These are phyloP conservation scores for Rickenella mellea DNA, from an alignment of 768 basidiomycete species.

Conservation along the genomic window DNA sequence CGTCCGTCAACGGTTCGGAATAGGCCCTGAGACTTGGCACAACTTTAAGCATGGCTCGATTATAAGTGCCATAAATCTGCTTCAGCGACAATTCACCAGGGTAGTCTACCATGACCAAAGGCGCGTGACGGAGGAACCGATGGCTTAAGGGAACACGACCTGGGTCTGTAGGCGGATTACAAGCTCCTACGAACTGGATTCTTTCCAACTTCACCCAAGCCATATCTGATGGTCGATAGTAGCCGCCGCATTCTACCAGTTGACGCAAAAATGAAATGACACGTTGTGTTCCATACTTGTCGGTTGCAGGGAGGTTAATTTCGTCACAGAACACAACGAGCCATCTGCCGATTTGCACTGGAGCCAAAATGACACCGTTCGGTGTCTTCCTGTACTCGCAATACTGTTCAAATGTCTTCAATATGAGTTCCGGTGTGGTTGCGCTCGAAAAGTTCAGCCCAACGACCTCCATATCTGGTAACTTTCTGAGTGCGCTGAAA, in stretches of 20 bases:
- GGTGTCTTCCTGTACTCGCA: slow-evolving; percentile 99
- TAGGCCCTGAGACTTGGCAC: slow-evolving; percentile 89
- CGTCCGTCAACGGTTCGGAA: slow-evolving; percentile 88
- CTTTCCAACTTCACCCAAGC: slow-evolving; percentile 96
- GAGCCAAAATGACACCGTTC: slow-evolving; percentile 93
- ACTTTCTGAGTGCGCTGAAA: slow-evolving; percentile 93
- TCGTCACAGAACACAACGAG: slow-evolving; percentile 99
- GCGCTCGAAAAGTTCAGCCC: slow-evolving; percentile 99
- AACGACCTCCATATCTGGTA: slow-evolving; percentile 98
- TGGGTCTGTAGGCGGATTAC: slow-evolving; percentile 98
- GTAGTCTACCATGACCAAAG: slow-evolving; percentile 98
- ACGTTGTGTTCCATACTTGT: slow-evolving; percentile 97
- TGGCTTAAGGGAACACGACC: slow-evolving; percentile 97
- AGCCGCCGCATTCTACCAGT: slow-evolving; percentile 89
- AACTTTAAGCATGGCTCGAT: slow-evolving; percentile 91
- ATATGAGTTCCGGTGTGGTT: slow-evolving; percentile 93
- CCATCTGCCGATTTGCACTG: slow-evolving; percentile 93
- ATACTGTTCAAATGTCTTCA: slow-evolving; percentile 99
- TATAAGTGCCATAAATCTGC: slow-evolving; percentile 98
- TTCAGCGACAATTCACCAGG: slow-evolving; percentile 94
- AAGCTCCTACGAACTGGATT: slow-evolving; percentile 99
- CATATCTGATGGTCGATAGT: slow-evolving; percentile 90
- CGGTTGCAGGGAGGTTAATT: slow-evolving; percentile 93
- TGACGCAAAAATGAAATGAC: slow-evolving; percentile 99
- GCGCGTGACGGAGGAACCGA: slow-evolving; percentile 95